phyloP scores from a whole-genome alignment of 2,329 filamentous ascomycete genomes.

The Microsporum ferrugineum region DNA sequence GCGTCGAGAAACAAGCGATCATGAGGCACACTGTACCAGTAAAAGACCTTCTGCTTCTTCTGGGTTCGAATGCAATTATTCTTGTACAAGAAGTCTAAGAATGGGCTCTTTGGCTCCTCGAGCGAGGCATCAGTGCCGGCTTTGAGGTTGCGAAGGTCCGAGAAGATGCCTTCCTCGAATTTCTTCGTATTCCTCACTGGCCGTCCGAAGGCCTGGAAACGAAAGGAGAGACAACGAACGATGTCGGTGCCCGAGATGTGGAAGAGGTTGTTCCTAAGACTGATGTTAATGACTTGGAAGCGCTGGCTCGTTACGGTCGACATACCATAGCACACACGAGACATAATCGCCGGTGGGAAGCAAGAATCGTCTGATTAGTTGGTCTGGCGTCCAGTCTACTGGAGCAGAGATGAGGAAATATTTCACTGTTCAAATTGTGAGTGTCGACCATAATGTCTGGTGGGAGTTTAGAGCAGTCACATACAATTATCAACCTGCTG shows the following conservation, averaged over 20 bases:
- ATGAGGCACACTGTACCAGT: constrained; percentile 99
- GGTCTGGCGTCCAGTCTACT: constrained; percentile 92
- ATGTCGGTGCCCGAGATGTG: constrained; percentile 99
- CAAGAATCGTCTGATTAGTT: constrained; percentile 91
- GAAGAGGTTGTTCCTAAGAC: constrained; percentile 81
- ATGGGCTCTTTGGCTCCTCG: constrained; percentile 96
- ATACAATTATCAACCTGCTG: constrained; percentile 96
- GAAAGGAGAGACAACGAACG: constrained; percentile 91
- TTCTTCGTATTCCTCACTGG: constrained; percentile 99
- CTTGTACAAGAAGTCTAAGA: constrained; percentile 98
- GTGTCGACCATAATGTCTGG: background rate
- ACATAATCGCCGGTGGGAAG: constrained; percentile 97
- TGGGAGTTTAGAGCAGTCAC: constrained; percentile 28
- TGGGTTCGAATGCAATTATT: constrained; percentile 99
- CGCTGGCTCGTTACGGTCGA: constrained; percentile 10
- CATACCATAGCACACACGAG: constrained; percentile 85
- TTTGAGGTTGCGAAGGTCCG: constrained; percentile 93
- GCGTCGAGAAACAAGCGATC: constrained; percentile 96
- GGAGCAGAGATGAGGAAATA: constrained; percentile 98
- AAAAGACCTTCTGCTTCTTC: constrained; percentile 99
- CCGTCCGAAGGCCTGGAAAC: constrained; percentile 95
- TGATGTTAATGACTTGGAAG: constrained; percentile 5
- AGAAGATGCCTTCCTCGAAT: constrained; percentile 99
- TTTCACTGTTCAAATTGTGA: constrained; percentile 55
- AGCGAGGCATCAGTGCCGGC: constrained; percentile 95